Conservation (phyloP, 2,329 filamentous ascomycete genomes). For the Nothopassalora personata region DNA sequence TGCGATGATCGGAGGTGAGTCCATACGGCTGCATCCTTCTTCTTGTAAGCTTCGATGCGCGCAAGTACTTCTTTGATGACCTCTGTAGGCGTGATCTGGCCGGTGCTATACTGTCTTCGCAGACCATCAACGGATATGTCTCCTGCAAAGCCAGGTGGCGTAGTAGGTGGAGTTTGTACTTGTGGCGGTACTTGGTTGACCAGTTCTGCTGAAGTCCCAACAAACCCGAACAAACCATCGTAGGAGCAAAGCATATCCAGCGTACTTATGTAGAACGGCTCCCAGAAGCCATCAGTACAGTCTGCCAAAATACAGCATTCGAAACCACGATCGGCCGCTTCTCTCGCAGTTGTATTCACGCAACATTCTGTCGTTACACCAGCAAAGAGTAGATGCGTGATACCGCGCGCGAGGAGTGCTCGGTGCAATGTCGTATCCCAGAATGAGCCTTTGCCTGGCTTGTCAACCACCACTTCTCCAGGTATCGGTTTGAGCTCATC, state of each 20-base stretch:
- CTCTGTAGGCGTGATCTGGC: constrained; percentile 39
- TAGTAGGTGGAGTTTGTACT: constrained; percentile 34
- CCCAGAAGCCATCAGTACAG: constrained; percentile 47
- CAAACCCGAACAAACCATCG: constrained; percentile 50
- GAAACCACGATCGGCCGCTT: constrained; percentile 57
- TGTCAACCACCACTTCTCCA: constrained; percentile 53
- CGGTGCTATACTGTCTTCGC: constrained; percentile 40
- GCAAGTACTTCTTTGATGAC: constrained; percentile 43
- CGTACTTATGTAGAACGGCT: constrained; percentile 42
- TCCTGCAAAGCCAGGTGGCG: constrained; percentile 37
- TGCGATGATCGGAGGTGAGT: constrained; percentile 41
- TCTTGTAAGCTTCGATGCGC: constrained; percentile 46
- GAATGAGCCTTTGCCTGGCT: constrained; percentile 55
- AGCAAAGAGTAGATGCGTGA: constrained; percentile 54
- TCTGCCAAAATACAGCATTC: constrained; percentile 52
- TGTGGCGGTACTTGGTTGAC: constrained; percentile 30
- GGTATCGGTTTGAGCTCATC: constrained; percentile 49
- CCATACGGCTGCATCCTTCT: constrained; percentile 48
- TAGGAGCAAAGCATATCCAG: constrained; percentile 49
- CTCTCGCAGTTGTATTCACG: constrained; percentile 52
- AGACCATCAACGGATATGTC: constrained; percentile 42
- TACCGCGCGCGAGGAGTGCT: constrained; percentile 48
- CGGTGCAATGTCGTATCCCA: constrained; percentile 54
- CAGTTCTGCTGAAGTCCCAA: constrained; percentile 41
- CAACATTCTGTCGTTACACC: constrained; percentile 57